Evolutionary conservation across 805 yeast genomes (phyloP).

Genomic region (Cyberlindnera japonica): DNA sequence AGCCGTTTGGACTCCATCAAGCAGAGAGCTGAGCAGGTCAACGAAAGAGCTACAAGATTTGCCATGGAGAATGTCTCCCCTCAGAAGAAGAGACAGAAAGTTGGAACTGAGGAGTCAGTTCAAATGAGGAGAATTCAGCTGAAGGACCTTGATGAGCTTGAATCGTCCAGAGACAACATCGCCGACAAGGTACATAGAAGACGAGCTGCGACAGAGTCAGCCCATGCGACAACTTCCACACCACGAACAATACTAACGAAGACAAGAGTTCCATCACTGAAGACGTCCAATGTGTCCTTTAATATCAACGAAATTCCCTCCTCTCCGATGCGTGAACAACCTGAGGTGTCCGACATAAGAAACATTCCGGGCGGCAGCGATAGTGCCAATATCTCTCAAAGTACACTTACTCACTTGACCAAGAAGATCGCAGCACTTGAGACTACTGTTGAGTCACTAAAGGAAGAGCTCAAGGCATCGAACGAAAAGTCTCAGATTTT

Average conservation of each 20-base stretch:
- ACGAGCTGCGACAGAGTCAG: slow-evolving; percentile 1
- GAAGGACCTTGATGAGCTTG: slow-evolving; percentile 14
- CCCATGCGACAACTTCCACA: background rate
- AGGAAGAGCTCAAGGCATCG: slow-evolving; percentile 18
- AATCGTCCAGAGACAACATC: slow-evolving; percentile 9
- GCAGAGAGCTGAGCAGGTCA: slow-evolving; percentile 15
- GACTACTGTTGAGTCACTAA: slow-evolving; percentile 19
- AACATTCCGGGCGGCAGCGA: background rate
- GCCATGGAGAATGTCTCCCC: slow-evolving; percentile 14
- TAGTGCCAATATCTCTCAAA: slow-evolving; percentile 8
- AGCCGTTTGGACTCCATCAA: slow-evolving; percentile 11
- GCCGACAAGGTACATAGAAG: slow-evolving; percentile 10
- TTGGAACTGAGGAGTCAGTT: background rate
- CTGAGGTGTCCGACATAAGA: slow-evolving; percentile 1
- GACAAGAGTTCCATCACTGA: no score
- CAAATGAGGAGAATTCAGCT: slow-evolving; percentile 5
- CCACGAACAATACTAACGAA: background rate
- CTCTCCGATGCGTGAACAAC: slow-evolving; percentile 19
- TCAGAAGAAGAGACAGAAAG: slow-evolving; percentile 12
- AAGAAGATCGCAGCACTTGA: slow-evolving; percentile 19
- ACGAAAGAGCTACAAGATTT: slow-evolving; percentile 20
- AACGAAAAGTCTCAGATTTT: slow-evolving; percentile 20
- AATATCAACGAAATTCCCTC: slow-evolving; percentile 20
- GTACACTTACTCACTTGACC: slow-evolving; percentile 12
- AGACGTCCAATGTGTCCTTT: background rate